Percentiles rank a stretch among this genome's conserved stretches.
phyloP scores from a whole-genome alignment of 129 eudicot species.

The Rutidosis leptorrhynchoides region DNA sequence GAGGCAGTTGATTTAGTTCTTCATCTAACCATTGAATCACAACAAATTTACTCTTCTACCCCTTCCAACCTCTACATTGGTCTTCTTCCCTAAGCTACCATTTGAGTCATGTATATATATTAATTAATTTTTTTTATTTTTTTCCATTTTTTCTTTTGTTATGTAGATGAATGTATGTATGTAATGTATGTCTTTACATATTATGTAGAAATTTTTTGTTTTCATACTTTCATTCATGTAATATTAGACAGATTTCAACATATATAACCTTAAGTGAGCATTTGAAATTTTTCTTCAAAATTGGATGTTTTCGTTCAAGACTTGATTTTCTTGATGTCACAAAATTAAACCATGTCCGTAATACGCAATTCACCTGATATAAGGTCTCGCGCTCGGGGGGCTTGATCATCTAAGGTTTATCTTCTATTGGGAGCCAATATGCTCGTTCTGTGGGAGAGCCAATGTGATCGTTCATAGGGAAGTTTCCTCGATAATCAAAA shows the following conservation, averaged over 20 bases:
- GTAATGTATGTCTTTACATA: conserved; percentile 1
- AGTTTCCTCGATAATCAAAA: no score
- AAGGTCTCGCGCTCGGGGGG: no score
- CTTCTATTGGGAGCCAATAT: no score
- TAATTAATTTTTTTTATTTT: background rate
- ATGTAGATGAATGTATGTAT: background rate
- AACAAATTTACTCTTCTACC: conserved; percentile 8
- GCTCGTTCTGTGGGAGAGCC: no score
- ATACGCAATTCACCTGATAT: no score
- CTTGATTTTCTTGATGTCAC: no score
- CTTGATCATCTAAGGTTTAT: no score
- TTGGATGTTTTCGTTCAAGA: no score
- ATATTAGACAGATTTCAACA: background rate
- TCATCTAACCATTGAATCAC: conserved; percentile 18
- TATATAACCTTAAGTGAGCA: no score
- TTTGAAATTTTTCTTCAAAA: no score
- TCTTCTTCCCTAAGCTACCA: conserved; percentile 42
- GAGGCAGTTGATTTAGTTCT: conserved; percentile 43
- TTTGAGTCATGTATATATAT: conserved; percentile 19
- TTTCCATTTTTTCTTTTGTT: background rate
- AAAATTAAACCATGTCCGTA: no score
- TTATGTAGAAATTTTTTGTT: background rate
- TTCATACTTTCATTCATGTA: conserved; percentile 12
- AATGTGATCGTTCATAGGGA: no score
- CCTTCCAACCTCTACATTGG: conserved; percentile 37